These are phyloP conservation scores for Cyclaneusma minus DNA, from an alignment of 2,329 filamentous ascomycete genomes.

Conservation along the genomic window DNA sequence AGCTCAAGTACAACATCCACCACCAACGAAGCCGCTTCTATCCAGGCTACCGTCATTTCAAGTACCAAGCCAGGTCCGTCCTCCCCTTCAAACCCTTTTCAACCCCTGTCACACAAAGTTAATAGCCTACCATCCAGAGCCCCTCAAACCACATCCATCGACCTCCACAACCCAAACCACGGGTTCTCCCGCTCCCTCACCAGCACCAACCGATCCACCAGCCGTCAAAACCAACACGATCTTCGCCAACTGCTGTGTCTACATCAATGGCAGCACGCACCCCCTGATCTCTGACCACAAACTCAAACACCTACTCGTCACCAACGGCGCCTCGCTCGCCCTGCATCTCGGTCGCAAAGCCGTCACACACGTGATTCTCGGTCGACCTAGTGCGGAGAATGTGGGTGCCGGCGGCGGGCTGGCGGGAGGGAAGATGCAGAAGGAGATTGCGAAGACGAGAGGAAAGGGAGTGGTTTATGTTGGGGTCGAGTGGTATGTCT, in stretches of 20 bases:
- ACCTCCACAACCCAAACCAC: no score
- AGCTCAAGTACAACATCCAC: no score
- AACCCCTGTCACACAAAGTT: conserved; percentile 1
- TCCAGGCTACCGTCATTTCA: no score
- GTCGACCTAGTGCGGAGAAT: conserved; percentile 28
- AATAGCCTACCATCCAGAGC: background rate
- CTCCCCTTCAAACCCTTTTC: no score
- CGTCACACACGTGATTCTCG: conserved; percentile 79
- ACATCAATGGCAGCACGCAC: conserved; percentile 76
- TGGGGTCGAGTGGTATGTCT: conserved; percentile 56
- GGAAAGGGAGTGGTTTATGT: conserved; percentile 67
- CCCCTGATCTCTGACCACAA: conserved; percentile 74
- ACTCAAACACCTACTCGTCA: conserved; percentile 61
- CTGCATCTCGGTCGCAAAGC: conserved; percentile 54
- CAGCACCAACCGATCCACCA: no score
- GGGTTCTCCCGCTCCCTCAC: no score
- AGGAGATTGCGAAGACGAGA: conserved; percentile 53
- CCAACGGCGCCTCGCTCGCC: conserved; percentile 59
- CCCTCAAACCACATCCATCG: conserved; percentile 1
- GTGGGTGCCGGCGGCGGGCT: conserved; percentile 57
- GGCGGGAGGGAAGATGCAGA: conserved; percentile 64
- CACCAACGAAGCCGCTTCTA: no score
- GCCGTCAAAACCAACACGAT: no score
- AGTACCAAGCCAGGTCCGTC: no score
- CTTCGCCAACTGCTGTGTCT: conserved; percentile 59